These are phyloP conservation scores for Gracilaria gracilis DNA, from an alignment of 23 red algal genomes.

Conservation along the genomic window DNA sequence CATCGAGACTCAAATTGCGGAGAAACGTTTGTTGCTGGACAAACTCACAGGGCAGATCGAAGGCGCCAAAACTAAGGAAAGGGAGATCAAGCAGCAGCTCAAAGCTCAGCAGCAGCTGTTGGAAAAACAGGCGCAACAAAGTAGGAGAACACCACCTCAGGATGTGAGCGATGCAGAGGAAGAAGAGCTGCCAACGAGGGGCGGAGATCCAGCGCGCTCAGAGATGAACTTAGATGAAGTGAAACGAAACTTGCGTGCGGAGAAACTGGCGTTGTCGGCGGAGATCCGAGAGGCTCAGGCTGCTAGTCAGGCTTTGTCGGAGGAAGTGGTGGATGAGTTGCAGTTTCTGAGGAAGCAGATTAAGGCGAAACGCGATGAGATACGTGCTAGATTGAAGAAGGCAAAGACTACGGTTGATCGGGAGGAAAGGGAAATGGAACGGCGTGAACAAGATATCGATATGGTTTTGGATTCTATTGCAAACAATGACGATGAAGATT, in stretches of 20 bases:
- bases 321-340: constrained; percentile 4
- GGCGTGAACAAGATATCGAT: constrained; percentile 31
- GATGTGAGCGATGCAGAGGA: neutral
- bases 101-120: neutral
- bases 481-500: neutral
- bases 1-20: neutral
- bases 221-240: constrained; percentile 49
- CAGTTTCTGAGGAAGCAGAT: constrained; percentile 26
- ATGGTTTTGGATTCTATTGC: constrained; percentile 9
- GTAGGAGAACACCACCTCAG: too few species aligned
- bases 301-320: neutral
- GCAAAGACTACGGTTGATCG: constrained; percentile 32
- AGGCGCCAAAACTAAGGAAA: neutral
- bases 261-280: constrained; percentile 48
- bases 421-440: constrained; percentile 19
- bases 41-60: constrained; percentile 5
- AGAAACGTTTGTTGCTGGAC: neutral
- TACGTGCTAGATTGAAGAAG: constrained; percentile 21
- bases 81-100: neutral
- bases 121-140: neutral
- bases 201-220: constrained; percentile 31
- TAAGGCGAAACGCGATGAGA: constrained; percentile 13
- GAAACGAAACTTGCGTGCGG: constrained; percentile 26
- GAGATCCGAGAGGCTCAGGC: constrained; percentile 41
- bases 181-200: neutral